Percentiles rank a stretch among this genome's conserved stretches.
Conservation (phyloP, 352 stramenopile genomes). For the Phytopythium oedochilum region DNA sequence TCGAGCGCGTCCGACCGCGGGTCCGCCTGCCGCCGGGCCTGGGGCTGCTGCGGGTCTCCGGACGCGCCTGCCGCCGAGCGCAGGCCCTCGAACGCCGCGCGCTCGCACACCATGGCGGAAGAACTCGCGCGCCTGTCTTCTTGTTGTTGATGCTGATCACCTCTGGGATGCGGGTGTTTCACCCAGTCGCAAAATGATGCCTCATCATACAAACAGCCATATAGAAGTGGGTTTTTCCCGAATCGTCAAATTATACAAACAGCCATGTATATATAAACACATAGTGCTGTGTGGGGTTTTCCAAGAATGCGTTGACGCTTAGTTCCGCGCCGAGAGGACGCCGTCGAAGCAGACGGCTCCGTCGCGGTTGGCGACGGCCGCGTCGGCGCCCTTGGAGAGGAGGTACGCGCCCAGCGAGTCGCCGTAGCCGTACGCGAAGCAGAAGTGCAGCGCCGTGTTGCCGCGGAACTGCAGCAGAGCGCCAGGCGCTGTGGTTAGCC, state of each 20-base stretch:
- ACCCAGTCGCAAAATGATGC: too few relatives aligned
- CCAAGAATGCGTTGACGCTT: too few relatives aligned
- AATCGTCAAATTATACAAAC: too few relatives aligned
- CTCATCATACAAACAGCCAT: too few relatives aligned
- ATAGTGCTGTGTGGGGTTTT: too few relatives aligned
- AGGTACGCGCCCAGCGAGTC: constrained; percentile 87
- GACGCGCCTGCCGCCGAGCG: neutral
- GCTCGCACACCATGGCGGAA: constrained; percentile 57
- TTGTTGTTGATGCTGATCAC: too few relatives aligned
- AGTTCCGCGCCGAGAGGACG: constrained; percentile 36
- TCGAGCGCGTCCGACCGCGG: constrained; percentile 15
- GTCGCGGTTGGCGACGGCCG: constrained; percentile 61
- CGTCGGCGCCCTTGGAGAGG: constrained; percentile 84
- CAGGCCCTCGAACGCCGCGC: constrained; percentile 8
- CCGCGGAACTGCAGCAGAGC: constrained; percentile 40
- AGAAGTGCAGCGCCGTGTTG: constrained; percentile 90
- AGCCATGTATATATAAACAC: too few relatives aligned
- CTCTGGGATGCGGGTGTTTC: too few relatives aligned
- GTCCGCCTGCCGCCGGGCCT: constrained; percentile 1
- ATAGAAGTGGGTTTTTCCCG: too few relatives aligned
- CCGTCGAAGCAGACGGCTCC: constrained; percentile 61
- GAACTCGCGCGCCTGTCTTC: neutral
- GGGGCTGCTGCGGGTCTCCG: neutral
- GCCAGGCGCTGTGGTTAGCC: too few relatives aligned
- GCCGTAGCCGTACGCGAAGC: constrained; percentile 86